Percentiles rank a stretch among this genome's conserved stretches.
These are phyloP conservation scores for Suhomyces maxii DNA, from an alignment of 1,139 yeast species.

Conservation along the genomic window DNA sequence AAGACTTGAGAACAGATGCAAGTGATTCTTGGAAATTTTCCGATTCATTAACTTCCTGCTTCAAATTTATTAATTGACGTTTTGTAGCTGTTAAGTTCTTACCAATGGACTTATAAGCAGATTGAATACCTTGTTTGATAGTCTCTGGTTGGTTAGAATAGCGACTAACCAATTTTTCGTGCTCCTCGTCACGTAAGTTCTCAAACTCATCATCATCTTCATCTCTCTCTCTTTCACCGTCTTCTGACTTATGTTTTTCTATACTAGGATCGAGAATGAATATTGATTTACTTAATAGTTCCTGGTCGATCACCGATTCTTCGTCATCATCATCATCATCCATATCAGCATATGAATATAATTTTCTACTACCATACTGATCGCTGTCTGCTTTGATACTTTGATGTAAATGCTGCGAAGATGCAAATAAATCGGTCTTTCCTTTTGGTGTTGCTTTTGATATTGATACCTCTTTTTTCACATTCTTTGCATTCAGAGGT, in stretches of 20 bases:
- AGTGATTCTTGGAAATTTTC: slow-evolving; percentile 70
- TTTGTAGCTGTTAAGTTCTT: slow-evolving; percentile 67
- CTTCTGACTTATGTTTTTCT: background rate
- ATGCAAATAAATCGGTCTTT: slow-evolving; percentile 20
- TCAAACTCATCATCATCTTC: slow-evolving; percentile 28
- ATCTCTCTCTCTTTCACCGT: slow-evolving; percentile 14
- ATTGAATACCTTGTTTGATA: slow-evolving; percentile 67
- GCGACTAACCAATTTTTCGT: slow-evolving; percentile 59
- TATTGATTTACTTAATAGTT: slow-evolving; percentile 14
- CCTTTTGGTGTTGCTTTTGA: slow-evolving; percentile 1
- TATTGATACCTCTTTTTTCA: background rate
- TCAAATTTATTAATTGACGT: slow-evolving; percentile 60
- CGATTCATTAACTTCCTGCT: slow-evolving; percentile 58
- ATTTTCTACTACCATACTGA: slow-evolving; percentile 24
- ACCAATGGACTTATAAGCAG: slow-evolving; percentile 73
- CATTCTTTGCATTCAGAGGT: slow-evolving; percentile 7
- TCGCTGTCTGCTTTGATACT: slow-evolving; percentile 20
- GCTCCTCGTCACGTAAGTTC: slow-evolving; percentile 20
- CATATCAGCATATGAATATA: slow-evolving; percentile 31
- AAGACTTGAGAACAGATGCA: slow-evolving; percentile 65
- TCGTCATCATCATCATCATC: slow-evolving; percentile 34
- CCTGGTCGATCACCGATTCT: slow-evolving; percentile 9
- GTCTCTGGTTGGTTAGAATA: slow-evolving; percentile 84
- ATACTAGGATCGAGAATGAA: slow-evolving; percentile 11
- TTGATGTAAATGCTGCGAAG: slow-evolving; percentile 24